Evolutionary conservation across 768 basidiomycete genomes (phyloP), one percentile per base, ranked within the genome.

Genomic region (Tricholoma furcatifolium): DNA sequence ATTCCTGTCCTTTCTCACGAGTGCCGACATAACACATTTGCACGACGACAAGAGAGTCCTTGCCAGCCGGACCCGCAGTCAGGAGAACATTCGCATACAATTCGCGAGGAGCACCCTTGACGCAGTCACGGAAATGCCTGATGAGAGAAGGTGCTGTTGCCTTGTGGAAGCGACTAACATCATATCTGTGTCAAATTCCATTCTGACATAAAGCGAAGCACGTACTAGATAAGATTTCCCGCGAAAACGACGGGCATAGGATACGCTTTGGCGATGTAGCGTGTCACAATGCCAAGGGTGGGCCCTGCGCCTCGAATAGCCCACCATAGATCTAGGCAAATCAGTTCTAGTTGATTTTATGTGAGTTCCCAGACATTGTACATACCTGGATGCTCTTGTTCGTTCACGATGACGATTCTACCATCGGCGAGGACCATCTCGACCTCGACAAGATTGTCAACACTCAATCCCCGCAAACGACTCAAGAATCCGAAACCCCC

Each of bases 381-480:
- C 71, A 51, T 63, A 83, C 89, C 88, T 49, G 87, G 77, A 64
- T 90, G 71, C 36, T 87, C 85, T 4, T 79, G 76, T 62, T 93
- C 84, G 57, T 78, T 91, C 6, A 87, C 81, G 54, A 87, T 78
- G 18, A 93, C 79, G 42, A 97, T 88, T n/a, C 83, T 74, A 4
- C 94, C 94, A 67, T 96, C 92, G 4, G 93, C 88, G 15, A 94
- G 77, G 2, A 97, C 94, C 70, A 94, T 85, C 69, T 98, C 94
- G 0, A 89, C 88, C 63, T 97, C 93, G 5, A 95, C 88, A 21
- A 96, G 72, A 64, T 89, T 91, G 66, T 98, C 94, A 64, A 93
- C 81, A 53, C 91, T 93, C 50, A 97, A 74, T 6, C 94, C 94
- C 56, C 87, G 81, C 60, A 93, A 70, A 47, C 94, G 80, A 47